Evolutionary conservation across 257 asterid species (phyloP), one percentile per base, ranked within the genome.

Genomic region (Nemophila menziesii): DNA sequence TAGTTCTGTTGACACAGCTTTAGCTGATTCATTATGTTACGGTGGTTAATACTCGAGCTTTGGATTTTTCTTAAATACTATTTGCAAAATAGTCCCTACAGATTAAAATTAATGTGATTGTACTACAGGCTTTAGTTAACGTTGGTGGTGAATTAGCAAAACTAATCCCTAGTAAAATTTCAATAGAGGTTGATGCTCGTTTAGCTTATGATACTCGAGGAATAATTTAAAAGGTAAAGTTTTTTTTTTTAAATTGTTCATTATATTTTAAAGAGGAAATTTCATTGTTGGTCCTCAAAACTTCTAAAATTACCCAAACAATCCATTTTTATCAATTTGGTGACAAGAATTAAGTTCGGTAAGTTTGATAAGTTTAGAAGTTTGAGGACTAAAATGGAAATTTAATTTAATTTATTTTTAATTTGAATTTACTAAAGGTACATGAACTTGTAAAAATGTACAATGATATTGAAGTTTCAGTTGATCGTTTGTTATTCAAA

Each of bases 161-260:
- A 72, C 85, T 85, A 40, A 94, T 90, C 20, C 99, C 99, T 46
- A 96, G 99, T 53, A 83, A 94, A 54, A 96, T 90, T 71, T 90
- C 96, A 57, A 85, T 96, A 39, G 96, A 90, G 74, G 81, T 90
- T 3, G 99, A 90, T 70, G 96, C 94, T 53, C 94, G 94, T 61
- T 80, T 90, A 53, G 96, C 99, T 33, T 81, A 81, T 56, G 99
- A 90, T 62, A 85, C 83, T 4, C 74, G 65, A 10, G 83, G 69
- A 48, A 85, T 81, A 61, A 71, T 85, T 56, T 56, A 46, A 21
- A 90, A 79, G 99, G 96, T 90, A 33, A 23, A 20, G 40, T 18
- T 27, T 18, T 19, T 7, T 20, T 20, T 27, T 55, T n/a, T n/a
- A n/a, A n/a, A n/a, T n/a, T n/a, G n/a, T n/a, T n/a, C n/a, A n/a